phyloP scores from a whole-genome alignment of 805 yeast genomes.

The Kodamaea restingae region DNA sequence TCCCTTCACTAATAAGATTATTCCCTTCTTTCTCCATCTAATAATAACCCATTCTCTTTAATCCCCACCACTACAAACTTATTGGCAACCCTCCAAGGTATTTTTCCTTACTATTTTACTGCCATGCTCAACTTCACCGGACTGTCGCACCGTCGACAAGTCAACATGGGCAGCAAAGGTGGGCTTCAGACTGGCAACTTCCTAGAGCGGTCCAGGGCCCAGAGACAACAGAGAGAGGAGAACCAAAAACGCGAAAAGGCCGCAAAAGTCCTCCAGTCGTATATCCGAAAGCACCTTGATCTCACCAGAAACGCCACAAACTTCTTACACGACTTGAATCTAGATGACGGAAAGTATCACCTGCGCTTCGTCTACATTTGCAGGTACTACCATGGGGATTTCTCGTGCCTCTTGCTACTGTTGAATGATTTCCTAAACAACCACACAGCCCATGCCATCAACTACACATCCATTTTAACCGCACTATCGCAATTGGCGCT shows the following conservation, averaged over 20 bases:
- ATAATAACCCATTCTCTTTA: no score
- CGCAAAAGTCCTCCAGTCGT: constrained; percentile 47
- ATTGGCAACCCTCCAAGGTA: no score
- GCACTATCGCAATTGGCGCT: constrained; percentile 1
- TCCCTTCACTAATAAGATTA: no score
- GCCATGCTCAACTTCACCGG: constrained; percentile 61
- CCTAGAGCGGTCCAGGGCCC: constrained; percentile 61
- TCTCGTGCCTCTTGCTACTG: no score
- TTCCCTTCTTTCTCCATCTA: no score
- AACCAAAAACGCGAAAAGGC: constrained; percentile 48
- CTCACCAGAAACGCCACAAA: constrained; percentile 15
- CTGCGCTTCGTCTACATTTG: constrained; percentile 2
- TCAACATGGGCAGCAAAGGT: constrained; percentile 56
- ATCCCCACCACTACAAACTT: no score
- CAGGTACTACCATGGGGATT: background rate
- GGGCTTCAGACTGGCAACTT: constrained; percentile 32
- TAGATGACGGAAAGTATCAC: constrained; percentile 1
- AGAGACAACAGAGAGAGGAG: constrained; percentile 62
- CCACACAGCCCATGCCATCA: no score
- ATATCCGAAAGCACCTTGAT: constrained; percentile 40
- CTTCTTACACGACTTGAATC: background rate
- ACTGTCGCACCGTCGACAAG: constrained; percentile 53
- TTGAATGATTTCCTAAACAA: no score
- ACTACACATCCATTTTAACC: background rate
- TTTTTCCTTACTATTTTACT: no score